A percentile compares a stretch with the other conserved stretches of the same genome.
Evolutionary conservation across 805 yeast genomes (phyloP).

Genomic region (Saccharomycopsis javanensis): DNA sequence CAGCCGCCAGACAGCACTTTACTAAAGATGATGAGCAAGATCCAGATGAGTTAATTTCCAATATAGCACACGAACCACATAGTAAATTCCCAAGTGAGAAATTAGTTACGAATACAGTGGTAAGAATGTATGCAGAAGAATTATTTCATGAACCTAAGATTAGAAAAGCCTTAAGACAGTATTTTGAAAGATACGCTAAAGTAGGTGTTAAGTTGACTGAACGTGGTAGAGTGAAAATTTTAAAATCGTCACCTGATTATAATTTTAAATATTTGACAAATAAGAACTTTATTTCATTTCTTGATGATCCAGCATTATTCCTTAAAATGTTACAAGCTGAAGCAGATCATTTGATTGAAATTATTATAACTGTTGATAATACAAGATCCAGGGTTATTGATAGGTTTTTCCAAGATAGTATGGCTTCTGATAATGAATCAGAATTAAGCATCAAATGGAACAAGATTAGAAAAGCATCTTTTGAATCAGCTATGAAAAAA

Average conservation of each 20-base stretch:
- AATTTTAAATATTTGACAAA: slow-evolving; percentile 88
- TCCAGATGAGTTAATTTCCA: slow-evolving; percentile 53
- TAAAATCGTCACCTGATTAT: slow-evolving; percentile 68
- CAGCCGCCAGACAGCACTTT: slow-evolving; percentile 47
- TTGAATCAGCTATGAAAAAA: slow-evolving; percentile 58
- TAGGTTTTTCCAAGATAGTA: slow-evolving; percentile 40
- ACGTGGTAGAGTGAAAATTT: slow-evolving; percentile 71
- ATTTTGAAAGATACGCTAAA: slow-evolving; percentile 52
- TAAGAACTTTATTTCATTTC: slow-evolving; percentile 67
- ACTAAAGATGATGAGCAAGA: slow-evolving; percentile 55
- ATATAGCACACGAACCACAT: slow-evolving; percentile 38
- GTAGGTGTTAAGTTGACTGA: slow-evolving; percentile 74
- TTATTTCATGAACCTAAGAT: slow-evolving; percentile 72
- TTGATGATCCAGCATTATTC: slow-evolving; percentile 67
- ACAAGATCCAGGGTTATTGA: slow-evolving; percentile 28
- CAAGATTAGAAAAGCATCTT: slow-evolving; percentile 53
- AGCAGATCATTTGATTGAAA: slow-evolving; percentile 25
- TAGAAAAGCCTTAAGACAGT: slow-evolving; percentile 57
- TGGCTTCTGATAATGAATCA: slow-evolving; percentile 71
- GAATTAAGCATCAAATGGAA: slow-evolving; percentile 78
- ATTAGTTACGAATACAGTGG: slow-evolving; percentile 62
- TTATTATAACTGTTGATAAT: slow-evolving; percentile 6
- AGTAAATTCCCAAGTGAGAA: slow-evolving; percentile 46
- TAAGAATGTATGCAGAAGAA: slow-evolving; percentile 69
- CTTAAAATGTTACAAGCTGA: slow-evolving; percentile 92